A percentile compares a stretch with the other conserved stretches of the same genome.
Evolutionary conservation across 2,329 filamentous ascomycete genomes (phyloP).

Genomic region (Zasmidium angulare): DNA sequence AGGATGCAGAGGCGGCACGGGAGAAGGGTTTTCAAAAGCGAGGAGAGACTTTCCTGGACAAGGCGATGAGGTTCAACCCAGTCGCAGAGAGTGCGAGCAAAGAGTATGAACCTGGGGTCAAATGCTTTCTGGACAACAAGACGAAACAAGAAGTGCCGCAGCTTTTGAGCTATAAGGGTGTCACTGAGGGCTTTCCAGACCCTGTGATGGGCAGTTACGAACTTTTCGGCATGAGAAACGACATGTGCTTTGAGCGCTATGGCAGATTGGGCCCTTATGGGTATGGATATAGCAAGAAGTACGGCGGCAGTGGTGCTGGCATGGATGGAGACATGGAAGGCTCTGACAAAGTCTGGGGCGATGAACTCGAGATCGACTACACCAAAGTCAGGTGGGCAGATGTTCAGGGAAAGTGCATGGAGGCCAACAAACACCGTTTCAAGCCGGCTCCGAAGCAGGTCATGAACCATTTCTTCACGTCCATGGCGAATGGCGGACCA

Average conservation of each 20-base stretch:
- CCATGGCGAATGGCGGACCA: slow-evolving; percentile 37
- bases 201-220: slow-evolving; percentile 85
- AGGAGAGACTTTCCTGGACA: slow-evolving; percentile 19
- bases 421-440: slow-evolving; percentile 71
- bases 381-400: slow-evolving; percentile 75
- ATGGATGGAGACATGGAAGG: slow-evolving; percentile 82
- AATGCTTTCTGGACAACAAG: slow-evolving; percentile 75
- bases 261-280: slow-evolving; percentile 88
- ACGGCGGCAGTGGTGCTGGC: slow-evolving; percentile 80
- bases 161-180: slow-evolving; percentile 72
- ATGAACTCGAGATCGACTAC: slow-evolving; percentile 72
- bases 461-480: slow-evolving; percentile 41
- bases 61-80: slow-evolving; percentile 58
- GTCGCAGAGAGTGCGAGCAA: slow-evolving; percentile 53
- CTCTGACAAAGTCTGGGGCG: slow-evolving; percentile 74
- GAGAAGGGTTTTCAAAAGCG: slow-evolving; percentile 34
- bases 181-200: slow-evolving; percentile 81
- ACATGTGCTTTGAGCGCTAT: slow-evolving; percentile 91
- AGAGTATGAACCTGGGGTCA: slow-evolving; percentile 60
- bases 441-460: slow-evolving; percentile 36
- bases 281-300: slow-evolving; percentile 75
- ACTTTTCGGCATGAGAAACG: slow-evolving; percentile 72
- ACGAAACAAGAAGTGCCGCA: slow-evolving; percentile 66
- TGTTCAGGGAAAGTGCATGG: slow-evolving; percentile 70
- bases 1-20: slow-evolving; percentile 38